A percentile compares a stretch with the other conserved stretches of the same genome.
Conservation (phyloP, 2,329 filamentous ascomycete species). For the Calonectria multiphialidica region DNA sequence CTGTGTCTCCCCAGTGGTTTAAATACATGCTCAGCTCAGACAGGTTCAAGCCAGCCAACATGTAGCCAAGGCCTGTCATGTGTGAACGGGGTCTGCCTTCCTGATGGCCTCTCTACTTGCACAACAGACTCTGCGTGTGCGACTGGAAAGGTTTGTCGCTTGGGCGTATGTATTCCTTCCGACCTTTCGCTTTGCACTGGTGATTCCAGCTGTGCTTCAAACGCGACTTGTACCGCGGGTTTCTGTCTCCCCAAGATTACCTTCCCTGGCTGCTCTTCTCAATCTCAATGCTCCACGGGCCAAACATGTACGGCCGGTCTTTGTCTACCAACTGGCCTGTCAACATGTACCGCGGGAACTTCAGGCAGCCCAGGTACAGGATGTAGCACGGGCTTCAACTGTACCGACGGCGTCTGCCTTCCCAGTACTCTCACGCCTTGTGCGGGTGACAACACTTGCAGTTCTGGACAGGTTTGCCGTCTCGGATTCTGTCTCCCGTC, state of each 20-base stretch:
- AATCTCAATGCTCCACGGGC: background rate
- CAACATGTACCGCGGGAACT: background rate
- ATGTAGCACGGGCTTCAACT: background rate
- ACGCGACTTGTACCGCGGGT: constrained; percentile 7
- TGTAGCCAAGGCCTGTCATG: background rate
- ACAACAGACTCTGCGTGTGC: background rate
- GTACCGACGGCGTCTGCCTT: background rate
- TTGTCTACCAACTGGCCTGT: background rate
- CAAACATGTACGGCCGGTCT: constrained; percentile 4
- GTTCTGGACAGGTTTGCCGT: constrained; percentile 16
- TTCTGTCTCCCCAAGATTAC: background rate
- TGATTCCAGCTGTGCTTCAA: background rate
- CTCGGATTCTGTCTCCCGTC: constrained; percentile 9
- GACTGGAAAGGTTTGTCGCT: background rate
- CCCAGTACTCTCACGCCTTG: background rate
- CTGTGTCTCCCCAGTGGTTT: background rate
- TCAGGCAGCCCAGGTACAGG: background rate
- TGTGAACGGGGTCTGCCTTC: constrained; percentile 7
- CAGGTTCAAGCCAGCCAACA: background rate
- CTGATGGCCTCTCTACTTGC: background rate
- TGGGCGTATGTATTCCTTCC: constrained; percentile 2
- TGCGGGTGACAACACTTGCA: constrained; percentile 13
- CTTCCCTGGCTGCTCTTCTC: background rate
- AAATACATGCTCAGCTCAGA: background rate
- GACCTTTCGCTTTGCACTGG: background rate